Conservation (phyloP, 441 rosid genomes). For the Macaranga tanarius region DNA sequence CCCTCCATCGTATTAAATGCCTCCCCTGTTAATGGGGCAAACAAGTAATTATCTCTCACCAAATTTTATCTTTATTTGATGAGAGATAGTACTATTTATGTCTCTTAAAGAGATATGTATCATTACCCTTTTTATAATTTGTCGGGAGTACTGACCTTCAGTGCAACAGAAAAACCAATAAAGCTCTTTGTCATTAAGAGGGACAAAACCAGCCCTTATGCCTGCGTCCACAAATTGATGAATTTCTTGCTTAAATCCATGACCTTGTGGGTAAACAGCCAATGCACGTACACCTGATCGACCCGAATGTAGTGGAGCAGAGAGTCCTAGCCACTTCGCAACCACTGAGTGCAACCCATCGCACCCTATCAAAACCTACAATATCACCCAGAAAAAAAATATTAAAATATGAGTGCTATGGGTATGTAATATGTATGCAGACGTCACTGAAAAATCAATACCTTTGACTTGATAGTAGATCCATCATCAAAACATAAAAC, state of each 20-base stretch:
- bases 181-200: conserved; percentile 34
- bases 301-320: conserved; percentile 33
- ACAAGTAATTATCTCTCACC: too few relatives aligned
- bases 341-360: conserved; percentile 50
- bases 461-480: conserved; percentile 44
- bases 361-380: conserved; percentile 47
- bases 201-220: conserved; percentile 35
- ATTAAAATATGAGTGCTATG: too few relatives aligned
- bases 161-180: conserved; percentile 32
- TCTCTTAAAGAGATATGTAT: too few relatives aligned
- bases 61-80: too few relatives aligned
- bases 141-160: conserved; percentile 27
- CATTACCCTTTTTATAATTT: too few relatives aligned
- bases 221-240: conserved; percentile 30
- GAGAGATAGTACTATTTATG: too few relatives aligned
- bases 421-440: too few relatives aligned
- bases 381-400: too few relatives aligned
- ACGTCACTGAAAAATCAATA: too few relatives aligned
- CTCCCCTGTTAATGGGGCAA: too few relatives aligned
- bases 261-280: conserved; percentile 36
- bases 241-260: conserved; percentile 23
- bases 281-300: conserved; percentile 38
- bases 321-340: conserved; percentile 38
- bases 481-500: conserved; percentile 39
- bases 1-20: too few relatives aligned